Base-by-base conservation (phyloP, 2,329 filamentous ascomycete species). In the Claviceps sp. region DNA sequence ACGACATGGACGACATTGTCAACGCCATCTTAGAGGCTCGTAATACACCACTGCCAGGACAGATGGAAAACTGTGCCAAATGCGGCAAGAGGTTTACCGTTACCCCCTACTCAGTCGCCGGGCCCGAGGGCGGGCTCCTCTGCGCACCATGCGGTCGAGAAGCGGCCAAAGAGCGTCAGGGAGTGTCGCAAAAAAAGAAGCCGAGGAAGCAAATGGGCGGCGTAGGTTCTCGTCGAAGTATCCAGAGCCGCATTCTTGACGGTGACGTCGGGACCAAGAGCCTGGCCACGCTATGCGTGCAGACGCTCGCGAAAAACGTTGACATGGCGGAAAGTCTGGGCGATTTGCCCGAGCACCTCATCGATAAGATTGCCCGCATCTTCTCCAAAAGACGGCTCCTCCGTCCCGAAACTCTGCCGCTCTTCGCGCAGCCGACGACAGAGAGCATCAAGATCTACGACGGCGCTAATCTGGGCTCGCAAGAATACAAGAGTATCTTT, bases 31-130 rank as follows among this genome's bases (percentile, higher is more conserved):
- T 80, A 60, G 59, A 76, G 49, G 60, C 75, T 54, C 64, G 63
- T 26, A 60, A 68, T 39, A 71, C 71, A 36, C 82, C 83, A 1
- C 64, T 83, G n/a, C 86, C 88, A 1, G 89, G 88, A 2, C 91
- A 97, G 66, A 79, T 91, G 62, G 88, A 86, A 56, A 90, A 95
- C 58, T 97, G 91, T 63, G 88, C 86, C 55, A 70, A 83, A 3
- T 97, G 91, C 65, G 76, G 78, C 44, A 95, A 93, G 65, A 82
- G 89, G 39, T 97, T 97, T 62, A 95, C 88, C 0, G 90, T 97
- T 45, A 96, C 91, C 0, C 78, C 88, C 0, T 96, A 96, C 69
- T 89, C 85, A 55, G 85, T 88, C 57, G 78, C 83, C 29, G 88
- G 86, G 0, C 85, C 87, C 0, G 75, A 85, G n/a, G 90, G 90